Conservation (phyloP, 192 early-diverging fungal genomes). For the Lobosporangium transversale region DNA sequence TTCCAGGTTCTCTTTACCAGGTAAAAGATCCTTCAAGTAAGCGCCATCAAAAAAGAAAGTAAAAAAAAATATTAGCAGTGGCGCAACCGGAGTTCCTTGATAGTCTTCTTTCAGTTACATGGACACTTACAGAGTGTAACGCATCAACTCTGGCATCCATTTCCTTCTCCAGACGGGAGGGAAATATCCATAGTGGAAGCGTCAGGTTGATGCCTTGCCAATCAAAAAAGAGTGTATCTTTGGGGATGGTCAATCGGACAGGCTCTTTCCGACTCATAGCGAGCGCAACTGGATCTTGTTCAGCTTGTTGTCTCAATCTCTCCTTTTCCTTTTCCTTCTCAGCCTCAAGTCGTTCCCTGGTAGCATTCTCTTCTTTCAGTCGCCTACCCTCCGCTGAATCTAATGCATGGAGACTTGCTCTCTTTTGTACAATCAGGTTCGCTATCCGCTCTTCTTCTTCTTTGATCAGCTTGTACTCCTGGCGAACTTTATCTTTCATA, state of each 20-base stretch:
- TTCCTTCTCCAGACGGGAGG: no score
- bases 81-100: no score
- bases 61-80: no score
- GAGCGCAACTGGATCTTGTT: no score
- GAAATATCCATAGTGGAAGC: slow-evolving; percentile 16
- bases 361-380: not conserved
- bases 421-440: no score
- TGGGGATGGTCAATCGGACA: not conserved
- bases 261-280: no score
- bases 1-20: not conserved
- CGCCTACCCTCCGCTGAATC: not conserved
- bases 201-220: slow-evolving; percentile 26
- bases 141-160: slow-evolving; percentile 13
- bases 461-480: no score
- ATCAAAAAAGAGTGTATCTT: slow-evolving; percentile 9
- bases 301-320: not conserved
- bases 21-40: not conserved
- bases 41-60: not conserved
- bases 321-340: not conserved
- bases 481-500: no score
- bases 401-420: no score
- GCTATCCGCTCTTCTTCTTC: no score
- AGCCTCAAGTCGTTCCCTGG: not conserved
- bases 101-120: no score
- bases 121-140: slow-evolving; percentile 16